Base-by-base conservation (phyloP, 2,329 filamentous ascomycete genomes). In the Aspergillus sp. region DNA sequence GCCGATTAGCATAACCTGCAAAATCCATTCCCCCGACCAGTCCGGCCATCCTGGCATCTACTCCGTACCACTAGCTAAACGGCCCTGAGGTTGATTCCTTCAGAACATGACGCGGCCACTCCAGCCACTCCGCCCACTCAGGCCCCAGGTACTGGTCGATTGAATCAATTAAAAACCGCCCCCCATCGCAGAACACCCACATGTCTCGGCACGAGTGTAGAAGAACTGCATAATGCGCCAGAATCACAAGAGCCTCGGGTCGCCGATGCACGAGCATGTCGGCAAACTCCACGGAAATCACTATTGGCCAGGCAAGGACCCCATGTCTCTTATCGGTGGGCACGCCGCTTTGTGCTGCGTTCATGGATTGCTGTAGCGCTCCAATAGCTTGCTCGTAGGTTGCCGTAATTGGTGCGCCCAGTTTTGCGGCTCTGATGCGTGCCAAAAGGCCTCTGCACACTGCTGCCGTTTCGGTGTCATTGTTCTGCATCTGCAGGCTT, bases 151-250 rank as follows among this genome's bases (percentile, higher is more conserved):
- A 66, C 14, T 52, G 27, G 9, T 27, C 59, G 44, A 74, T 63
- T 1, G 59, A 52, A 12, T 60, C 46, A 31, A 73, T 61, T 17
- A 73, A n/a, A 41, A 63, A 70, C 15, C 43, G n/a, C 0, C 72
- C 72, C 6, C 68, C 63, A 54, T 73, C 65, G 4, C 64, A 65
- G 49, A 76, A 70, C 4, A 66, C 47, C 76, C 77, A 79, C 33
- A 64, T 66, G 8, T 70, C 58, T 6, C 66, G 65, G n/a, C 64
- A 66, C 2, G 61, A 58, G 60, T 79, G 72, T 17, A 78, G 52
- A 0, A 76, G 23, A 1, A 75, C 67, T 2, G 71, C 74, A 56
- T 72, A 78, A 55, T 77, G 69, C 6, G 74, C 73, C 6, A 77
- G 61, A 8, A 78, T 69, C 6, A 73, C 67, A 4, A 78, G 62